phyloP scores from a whole-genome alignment of 2,329 filamentous ascomycete genomes.

The Chaetomium strumarium region DNA sequence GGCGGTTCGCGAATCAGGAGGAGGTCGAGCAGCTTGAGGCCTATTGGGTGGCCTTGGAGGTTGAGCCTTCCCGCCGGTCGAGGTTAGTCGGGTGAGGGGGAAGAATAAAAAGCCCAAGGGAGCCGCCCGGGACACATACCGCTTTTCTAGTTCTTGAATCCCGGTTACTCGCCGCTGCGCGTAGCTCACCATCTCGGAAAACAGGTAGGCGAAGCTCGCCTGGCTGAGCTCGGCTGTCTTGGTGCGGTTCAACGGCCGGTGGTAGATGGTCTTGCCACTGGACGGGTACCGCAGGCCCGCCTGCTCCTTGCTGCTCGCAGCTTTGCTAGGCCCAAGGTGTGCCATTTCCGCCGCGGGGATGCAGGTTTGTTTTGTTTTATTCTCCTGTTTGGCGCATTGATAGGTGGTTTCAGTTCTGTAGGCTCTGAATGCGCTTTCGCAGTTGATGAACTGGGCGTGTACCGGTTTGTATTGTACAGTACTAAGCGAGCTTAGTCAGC shows the following conservation, averaged over 20 bases:
- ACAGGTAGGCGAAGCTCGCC: slow-evolving; percentile 91
- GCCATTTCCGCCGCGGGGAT: slow-evolving; percentile 35
- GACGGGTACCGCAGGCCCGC: slow-evolving; percentile 77
- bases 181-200: slow-evolving; percentile 94
- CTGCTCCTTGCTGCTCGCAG: slow-evolving; percentile 36
- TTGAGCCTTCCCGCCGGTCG: slow-evolving; percentile 67
- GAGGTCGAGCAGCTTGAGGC: slow-evolving; percentile 89
- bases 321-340: slow-evolving; percentile 44
- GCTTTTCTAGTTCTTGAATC: slow-evolving; percentile 87
- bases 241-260: slow-evolving; percentile 85
- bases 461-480: no score
- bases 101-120: neutral
- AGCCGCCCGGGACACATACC: no score
- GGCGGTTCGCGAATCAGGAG: slow-evolving; percentile 76
- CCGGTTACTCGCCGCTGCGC: slow-evolving; percentile 85
- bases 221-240: slow-evolving; percentile 86
- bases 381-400: neutral
- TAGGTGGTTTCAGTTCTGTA: neutral
- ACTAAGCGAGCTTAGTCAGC: no score
- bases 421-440: no score
- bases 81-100: neutral
- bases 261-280: slow-evolving; percentile 96
- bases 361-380: neutral
- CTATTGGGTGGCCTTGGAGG: slow-evolving; percentile 85
- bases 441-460: no score